Evolutionary conservation across 306 rosid genomes (phyloP), one percentile per base, ranked within the genome.

Genomic region (Cucumis hystrix): DNA sequence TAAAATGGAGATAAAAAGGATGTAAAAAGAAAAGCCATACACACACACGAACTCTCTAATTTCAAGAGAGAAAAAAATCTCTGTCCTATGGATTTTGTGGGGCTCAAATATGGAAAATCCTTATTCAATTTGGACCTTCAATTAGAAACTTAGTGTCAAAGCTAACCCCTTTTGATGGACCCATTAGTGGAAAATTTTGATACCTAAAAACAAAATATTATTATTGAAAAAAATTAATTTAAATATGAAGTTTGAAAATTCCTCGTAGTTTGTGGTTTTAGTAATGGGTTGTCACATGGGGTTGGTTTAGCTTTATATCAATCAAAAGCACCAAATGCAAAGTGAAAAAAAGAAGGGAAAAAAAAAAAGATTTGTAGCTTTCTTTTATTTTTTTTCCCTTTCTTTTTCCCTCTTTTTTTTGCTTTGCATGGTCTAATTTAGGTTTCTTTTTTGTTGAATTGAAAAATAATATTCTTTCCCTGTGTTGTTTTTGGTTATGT

Each of bases 21-120:
- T 81, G 87, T 83, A 54, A 83, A 89, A 84, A 82, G 76, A 81
- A 79, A 17, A 76, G 14, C 16, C 76, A 33, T 33, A 33, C 5
- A 33, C 5, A 30, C 83, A 65, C 77, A 79, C 69, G 69, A 74
- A 43, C 58, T 69, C 79, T 35, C 76, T 76, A 74, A 82, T 84
- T 87, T 84, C 81, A 81, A 87, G 83, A 82, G 85, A 85, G 81
- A 84, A 67, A 57, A 33, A 83, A 82, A 81, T 87, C 83, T 90
- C 85, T 88, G 84, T 88, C 89, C 80, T 80, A 83, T 61, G 79
- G 95, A 90, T 90, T 85, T 90, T 80, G 92, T 88, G 92, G 95
- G 92, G 89, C 78, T 83, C 60, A 77, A 76, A 84, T 63, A 83
- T 78, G 82, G 39, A 77, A 45, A 77, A 57, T 15, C 37, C 57